A percentile compares a stretch with the other conserved stretches of the same genome.
Evolutionary conservation across 345 rosid species (phyloP).

Genomic region (Eucalyptus microcorys): DNA sequence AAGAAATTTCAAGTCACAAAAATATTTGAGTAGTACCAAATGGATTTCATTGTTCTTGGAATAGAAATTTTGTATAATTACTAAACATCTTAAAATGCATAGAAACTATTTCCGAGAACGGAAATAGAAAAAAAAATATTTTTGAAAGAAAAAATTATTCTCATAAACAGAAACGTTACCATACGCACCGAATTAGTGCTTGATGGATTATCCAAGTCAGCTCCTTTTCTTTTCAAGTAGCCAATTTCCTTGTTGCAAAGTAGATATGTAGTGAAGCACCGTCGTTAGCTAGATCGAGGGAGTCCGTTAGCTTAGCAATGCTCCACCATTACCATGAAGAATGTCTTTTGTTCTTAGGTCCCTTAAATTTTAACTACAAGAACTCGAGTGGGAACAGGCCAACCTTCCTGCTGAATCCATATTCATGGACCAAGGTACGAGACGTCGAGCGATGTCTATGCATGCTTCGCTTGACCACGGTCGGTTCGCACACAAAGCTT

Average conservation of each 20-base stretch:
- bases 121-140: no score
- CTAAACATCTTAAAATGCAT: no score
- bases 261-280: not conserved
- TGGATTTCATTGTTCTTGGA: rapidly evolving
- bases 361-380: slow-evolving; percentile 3
- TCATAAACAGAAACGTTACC: no score
- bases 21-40: no score
- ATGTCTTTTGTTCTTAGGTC: slow-evolving; percentile 3
- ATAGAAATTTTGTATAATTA: no score
- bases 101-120: rapidly evolving
- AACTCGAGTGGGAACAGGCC: slow-evolving; percentile 3
- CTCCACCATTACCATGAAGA: not conserved
- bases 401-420: not conserved
- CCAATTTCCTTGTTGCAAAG: not conserved
- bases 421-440: slow-evolving; percentile 23
- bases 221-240: not conserved
- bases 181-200: not conserved
- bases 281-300: not conserved
- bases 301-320: not conserved
- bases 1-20: no score
- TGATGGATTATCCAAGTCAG: not conserved
- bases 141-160: no score
- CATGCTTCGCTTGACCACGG: not conserved
- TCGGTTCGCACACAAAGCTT: not conserved
- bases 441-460: not conserved